Conservation (phyloP, 805 yeast genomes). For the Candida vartiovaarae region DNA sequence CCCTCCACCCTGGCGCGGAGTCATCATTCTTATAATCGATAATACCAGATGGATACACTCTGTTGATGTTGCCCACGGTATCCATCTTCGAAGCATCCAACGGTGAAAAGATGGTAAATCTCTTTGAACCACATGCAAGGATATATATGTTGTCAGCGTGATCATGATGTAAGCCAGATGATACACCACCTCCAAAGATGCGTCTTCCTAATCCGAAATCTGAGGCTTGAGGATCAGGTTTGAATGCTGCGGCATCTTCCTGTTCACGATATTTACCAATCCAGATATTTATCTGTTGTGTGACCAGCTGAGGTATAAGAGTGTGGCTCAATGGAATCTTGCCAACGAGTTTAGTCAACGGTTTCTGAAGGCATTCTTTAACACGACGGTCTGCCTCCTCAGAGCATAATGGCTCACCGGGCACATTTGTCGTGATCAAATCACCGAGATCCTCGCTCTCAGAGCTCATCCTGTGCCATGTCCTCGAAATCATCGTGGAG, state of each 20-base stretch:
- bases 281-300: constrained; percentile 76
- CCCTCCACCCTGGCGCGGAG: constrained; percentile 57
- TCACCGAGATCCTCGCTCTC: constrained; percentile 14
- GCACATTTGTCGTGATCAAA: constrained; percentile 9
- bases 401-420: constrained; percentile 22
- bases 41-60: constrained; percentile 52
- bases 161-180: constrained; percentile 75
- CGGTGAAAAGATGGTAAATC: constrained; percentile 66
- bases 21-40: constrained; percentile 53
- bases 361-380: constrained; percentile 51
- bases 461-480: constrained; percentile 19
- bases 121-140: constrained; percentile 49
- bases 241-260: constrained; percentile 6
- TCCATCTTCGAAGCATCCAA: constrained; percentile 48
- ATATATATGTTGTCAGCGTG: constrained; percentile 73
- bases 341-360: constrained; percentile 40
- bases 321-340: constrained; percentile 35
- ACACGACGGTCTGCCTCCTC: constrained; percentile 36
- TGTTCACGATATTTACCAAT: constrained; percentile 37
- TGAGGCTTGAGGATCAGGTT: constrained; percentile 14
- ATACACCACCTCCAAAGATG: constrained; percentile 51
- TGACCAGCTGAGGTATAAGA: constrained; percentile 36
- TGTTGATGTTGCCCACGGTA: constrained; percentile 57
- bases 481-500: constrained; percentile 45
- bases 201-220: constrained; percentile 44